Percentiles rank a stretch among this genome's conserved stretches.
These are phyloP conservation scores for Wallacemonas sp. DNA, from an alignment of 208 protist genomes.

Conservation along the genomic window DNA sequence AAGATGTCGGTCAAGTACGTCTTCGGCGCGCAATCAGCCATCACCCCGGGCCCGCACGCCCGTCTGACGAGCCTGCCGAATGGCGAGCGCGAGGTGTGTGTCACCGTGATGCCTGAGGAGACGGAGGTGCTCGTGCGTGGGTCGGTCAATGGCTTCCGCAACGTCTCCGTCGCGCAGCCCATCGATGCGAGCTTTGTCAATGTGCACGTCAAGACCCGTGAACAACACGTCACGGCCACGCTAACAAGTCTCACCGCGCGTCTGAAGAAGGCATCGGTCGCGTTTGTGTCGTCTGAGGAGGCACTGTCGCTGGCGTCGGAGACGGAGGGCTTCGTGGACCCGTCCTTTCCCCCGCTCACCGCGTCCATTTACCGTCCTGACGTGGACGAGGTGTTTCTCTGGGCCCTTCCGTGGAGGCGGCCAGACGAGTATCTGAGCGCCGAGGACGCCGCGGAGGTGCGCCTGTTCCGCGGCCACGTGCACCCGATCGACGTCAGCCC, in stretches of 20 bases:
- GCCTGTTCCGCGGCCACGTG: conserved; percentile 41
- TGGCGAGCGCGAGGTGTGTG: conserved; percentile 25
- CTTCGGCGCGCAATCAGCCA: conserved; percentile 37
- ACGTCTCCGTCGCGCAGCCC: conserved; percentile 25
- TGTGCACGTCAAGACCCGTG: conserved; percentile 2
- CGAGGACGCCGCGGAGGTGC: conserved; percentile 19
- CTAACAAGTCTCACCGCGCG: conserved; percentile 11
- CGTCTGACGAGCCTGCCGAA: conserved; percentile 12
- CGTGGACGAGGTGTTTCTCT: conserved; percentile 38
- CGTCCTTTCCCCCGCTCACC: conserved; percentile 34
- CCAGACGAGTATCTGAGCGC: conserved; percentile 36
- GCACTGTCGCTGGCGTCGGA: conserved; percentile 20
- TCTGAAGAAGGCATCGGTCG: background rate
- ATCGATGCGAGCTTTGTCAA: conserved; percentile 32
- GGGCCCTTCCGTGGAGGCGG: conserved; percentile 37
- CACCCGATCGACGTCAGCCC: conserved; percentile 44
- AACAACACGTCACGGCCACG: conserved; percentile 3
- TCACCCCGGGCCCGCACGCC: conserved; percentile 29
- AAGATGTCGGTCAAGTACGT: conserved; percentile 53
- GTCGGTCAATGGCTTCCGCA: conserved; percentile 42
- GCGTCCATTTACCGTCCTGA: conserved; percentile 39
- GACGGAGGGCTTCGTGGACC: conserved; percentile 38
- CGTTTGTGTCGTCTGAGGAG: conserved; percentile 11
- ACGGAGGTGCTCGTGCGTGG: conserved; percentile 51
- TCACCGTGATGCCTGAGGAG: conserved; percentile 51